These are phyloP conservation scores for Symbiotaphrina buchneri DNA, from an alignment of 495 filamentous ascomycete species.

Conservation along the genomic window DNA sequence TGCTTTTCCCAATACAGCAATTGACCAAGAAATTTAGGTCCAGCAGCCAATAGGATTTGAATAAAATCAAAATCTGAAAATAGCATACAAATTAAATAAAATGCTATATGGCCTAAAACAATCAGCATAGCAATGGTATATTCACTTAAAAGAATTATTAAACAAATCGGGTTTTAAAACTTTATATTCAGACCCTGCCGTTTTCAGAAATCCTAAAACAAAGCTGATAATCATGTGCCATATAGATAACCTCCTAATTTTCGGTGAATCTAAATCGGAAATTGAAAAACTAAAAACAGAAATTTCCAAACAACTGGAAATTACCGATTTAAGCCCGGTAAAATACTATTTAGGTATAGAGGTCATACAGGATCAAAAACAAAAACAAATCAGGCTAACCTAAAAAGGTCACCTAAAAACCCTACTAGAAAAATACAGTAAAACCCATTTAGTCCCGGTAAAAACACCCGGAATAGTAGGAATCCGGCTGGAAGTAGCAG, in stretches of 20 bases:
- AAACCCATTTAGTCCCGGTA: too few species aligned
- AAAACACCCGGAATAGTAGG: too few species aligned
- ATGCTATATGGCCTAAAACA: constrained; percentile 9
- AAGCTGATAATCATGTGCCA: constrained; percentile 1
- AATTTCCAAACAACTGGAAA: constrained; percentile 1
- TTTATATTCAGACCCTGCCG: constrained; percentile 1
- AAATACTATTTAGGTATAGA: background rate
- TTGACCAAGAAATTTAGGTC: constrained; percentile 13
- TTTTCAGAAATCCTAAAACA: background rate
- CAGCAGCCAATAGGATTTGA: constrained; percentile 9
- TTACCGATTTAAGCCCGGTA: background rate
- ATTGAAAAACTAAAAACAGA: constrained; percentile 2
- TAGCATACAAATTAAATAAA: background rate
- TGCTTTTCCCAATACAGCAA: constrained; percentile 13
- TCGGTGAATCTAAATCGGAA: too few species aligned
- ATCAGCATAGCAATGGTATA: constrained; percentile 6
- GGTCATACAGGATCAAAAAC: background rate
- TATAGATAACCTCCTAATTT: too few species aligned
- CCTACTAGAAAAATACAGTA: too few species aligned
- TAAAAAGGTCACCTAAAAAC: background rate
- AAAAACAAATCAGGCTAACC: background rate
- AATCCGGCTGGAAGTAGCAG: too few species aligned
- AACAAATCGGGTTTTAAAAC: background rate
- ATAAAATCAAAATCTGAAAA: constrained; percentile 3
- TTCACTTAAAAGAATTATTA: constrained; percentile 4